Evolutionary conservation across 192 early-diverging fungal species (phyloP).

Genomic region (Entophlyctis luteolus): DNA sequence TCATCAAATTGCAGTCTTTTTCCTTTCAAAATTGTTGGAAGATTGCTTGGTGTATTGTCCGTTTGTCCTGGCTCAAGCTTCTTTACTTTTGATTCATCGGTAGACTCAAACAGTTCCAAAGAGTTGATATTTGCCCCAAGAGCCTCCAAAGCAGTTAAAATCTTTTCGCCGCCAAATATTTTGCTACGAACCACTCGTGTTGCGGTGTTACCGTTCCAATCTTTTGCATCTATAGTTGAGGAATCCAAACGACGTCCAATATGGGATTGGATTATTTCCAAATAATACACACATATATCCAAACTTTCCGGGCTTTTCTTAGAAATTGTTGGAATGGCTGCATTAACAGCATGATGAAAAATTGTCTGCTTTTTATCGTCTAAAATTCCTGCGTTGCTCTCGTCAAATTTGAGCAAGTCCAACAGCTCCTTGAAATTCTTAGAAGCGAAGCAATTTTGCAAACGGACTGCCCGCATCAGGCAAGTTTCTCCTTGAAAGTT

Average conservation of each 20-base stretch:
- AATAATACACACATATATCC: neutral
- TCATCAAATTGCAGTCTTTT: neutral
- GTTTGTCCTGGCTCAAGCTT: neutral
- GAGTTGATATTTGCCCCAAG: conserved; percentile 3
- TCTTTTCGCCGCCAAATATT: neutral
- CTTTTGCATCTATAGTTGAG: neutral
- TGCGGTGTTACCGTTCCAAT: conserved; percentile 15
- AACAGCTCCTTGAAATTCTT: neutral
- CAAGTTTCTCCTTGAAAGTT: conserved; percentile 12
- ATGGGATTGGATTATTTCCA: neutral
- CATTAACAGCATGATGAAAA: conserved; percentile 10
- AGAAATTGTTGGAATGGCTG: neutral
- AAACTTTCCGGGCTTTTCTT: neutral
- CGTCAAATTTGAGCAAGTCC: neutral
- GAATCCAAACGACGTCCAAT: neutral
- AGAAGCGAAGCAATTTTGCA: neutral
- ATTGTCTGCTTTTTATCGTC: conserved; percentile 3
- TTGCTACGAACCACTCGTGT: neutral
- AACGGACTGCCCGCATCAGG: conserved; percentile 7
- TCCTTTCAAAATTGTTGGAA: neutral
- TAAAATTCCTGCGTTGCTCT: neutral
- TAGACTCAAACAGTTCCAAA: neutral
- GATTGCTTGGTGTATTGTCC: no score
- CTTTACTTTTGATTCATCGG: neutral
- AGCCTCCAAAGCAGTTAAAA: neutral